Evolutionary conservation across 2,329 filamentous ascomycete species (phyloP).

Genomic region (Akanthomyces muscarius): DNA sequence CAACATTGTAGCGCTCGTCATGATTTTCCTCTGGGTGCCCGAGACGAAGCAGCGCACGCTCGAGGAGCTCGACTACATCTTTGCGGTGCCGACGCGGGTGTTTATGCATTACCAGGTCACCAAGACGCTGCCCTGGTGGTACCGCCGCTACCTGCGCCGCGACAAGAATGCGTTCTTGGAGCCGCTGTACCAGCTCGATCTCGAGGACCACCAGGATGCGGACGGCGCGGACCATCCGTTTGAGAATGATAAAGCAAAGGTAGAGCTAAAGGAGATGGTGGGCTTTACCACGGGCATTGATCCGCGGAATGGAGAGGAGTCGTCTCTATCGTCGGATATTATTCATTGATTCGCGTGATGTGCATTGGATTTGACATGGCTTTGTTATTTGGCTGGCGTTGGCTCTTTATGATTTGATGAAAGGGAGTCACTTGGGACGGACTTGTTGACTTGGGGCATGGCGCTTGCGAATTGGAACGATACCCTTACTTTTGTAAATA

Average conservation of each 20-base stretch:
- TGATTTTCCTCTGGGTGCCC: conserved; percentile 55
- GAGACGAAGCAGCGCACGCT: conserved; percentile 56
- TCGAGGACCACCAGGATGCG: conserved; percentile 29
- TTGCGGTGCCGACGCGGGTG: conserved; percentile 54
- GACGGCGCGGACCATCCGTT: conserved; percentile 29
- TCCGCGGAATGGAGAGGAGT: conserved; percentile 7
- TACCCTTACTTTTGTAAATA: conserved; percentile 1
- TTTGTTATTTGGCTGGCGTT: background rate
- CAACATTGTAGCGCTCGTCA: conserved; percentile 50
- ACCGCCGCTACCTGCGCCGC: conserved; percentile 53
- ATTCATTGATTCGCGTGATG: background rate
- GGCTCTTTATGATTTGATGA: background rate
- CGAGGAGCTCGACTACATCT: conserved; percentile 57
- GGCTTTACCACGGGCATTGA: conserved; percentile 24
- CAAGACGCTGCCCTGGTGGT: conserved; percentile 57
- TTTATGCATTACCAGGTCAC: conserved; percentile 55
- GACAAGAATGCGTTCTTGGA: conserved; percentile 39
- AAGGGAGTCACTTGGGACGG: background rate
- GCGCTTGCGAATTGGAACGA: conserved; percentile 4
- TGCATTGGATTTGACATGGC: too few relatives aligned
- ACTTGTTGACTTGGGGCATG: conserved; percentile 4
- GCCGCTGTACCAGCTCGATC: conserved; percentile 41
- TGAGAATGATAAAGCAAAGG: conserved; percentile 36
- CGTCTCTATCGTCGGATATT: conserved; percentile 5
- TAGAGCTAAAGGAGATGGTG: conserved; percentile 36